A percentile compares a stretch with the other conserved stretches of the same genome.
Evolutionary conservation across 1,284 basidiomycete genomes (phyloP).

Genomic region (Pascua sp.): DNA sequence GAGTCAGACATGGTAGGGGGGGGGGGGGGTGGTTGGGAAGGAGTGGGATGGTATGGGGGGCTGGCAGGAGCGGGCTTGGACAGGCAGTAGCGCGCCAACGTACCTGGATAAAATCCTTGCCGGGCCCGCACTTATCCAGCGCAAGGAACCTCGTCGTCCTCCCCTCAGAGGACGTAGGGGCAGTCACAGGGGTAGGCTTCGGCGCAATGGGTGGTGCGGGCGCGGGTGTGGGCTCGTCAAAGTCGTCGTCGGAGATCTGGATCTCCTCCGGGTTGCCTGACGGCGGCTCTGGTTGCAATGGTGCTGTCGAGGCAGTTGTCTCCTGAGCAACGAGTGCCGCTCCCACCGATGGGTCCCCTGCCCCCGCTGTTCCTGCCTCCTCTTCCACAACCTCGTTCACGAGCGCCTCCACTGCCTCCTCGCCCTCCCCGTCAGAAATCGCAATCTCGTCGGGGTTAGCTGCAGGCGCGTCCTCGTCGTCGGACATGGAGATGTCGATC

Average conservation of each 20-base stretch:
- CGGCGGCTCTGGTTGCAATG: neutral
- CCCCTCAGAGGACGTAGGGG: too few species aligned
- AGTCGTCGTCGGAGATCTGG: slow-evolving; percentile 24
- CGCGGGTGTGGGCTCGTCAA: slow-evolving; percentile 8
- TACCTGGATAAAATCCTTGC: slow-evolving; percentile 81
- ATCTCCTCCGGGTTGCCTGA: slow-evolving; percentile 29
- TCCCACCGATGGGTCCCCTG: neutral
- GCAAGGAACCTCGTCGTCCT: slow-evolving; percentile 63
- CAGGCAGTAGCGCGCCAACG: too few species aligned
- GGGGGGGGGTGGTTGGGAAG: neutral
- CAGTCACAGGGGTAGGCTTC: too few species aligned
- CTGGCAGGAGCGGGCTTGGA: too few species aligned
- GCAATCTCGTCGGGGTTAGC: slow-evolving; percentile 68
- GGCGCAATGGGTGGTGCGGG: neutral
- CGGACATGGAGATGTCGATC: slow-evolving; percentile 56
- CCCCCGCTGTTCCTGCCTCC: slow-evolving; percentile 20
- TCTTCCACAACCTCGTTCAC: slow-evolving; percentile 58
- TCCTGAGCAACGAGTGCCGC: too few species aligned
- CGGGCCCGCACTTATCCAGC: slow-evolving; percentile 84
- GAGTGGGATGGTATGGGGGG: neutral
- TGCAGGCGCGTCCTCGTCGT: slow-evolving; percentile 49
- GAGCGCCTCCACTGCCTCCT: slow-evolving; percentile 59
- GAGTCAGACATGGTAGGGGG: neutral
- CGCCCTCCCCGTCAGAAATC: slow-evolving; percentile 63
- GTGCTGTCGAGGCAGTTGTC: neutral